Conservation (phyloP, 257 asterid genomes). For the Rubia yunnanensis region DNA sequence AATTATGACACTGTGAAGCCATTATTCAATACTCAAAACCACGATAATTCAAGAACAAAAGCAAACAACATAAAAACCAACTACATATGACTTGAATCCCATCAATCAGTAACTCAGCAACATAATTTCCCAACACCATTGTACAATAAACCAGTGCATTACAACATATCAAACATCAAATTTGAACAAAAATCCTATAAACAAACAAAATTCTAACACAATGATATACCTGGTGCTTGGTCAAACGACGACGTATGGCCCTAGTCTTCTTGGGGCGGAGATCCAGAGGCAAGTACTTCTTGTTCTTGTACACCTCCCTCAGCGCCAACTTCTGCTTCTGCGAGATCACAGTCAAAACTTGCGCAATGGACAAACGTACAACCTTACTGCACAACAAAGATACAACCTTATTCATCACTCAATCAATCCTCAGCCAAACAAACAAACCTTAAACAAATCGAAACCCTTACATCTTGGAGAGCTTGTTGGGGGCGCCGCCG, state of each 20-base stretch:
- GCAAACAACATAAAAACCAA: too few relatives aligned
- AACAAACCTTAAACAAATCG: not conserved
- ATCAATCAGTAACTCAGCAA: too few relatives aligned
- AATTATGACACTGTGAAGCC: too few relatives aligned
- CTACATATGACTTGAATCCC: too few relatives aligned
- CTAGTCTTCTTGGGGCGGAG: constrained; percentile 79
- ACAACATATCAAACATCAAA: too few relatives aligned
- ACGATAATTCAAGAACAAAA: too few relatives aligned
- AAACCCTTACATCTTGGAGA: constrained; percentile 28
- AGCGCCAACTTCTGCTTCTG: constrained; percentile 65
- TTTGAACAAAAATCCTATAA: not conserved
- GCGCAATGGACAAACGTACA: constrained; percentile 63
- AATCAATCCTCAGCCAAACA: not conserved
- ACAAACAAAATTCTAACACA: not conserved
- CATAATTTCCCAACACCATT: too few relatives aligned
- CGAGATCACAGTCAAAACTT: constrained; percentile 66
- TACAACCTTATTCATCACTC: not conserved
- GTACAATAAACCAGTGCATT: too few relatives aligned
- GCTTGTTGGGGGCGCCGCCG: constrained; percentile 42
- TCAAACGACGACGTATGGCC: constrained; percentile 64
- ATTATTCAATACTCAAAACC: too few relatives aligned
- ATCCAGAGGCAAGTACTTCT: constrained; percentile 65
- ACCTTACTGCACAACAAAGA: constrained; percentile 27
- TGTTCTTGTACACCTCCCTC: constrained; percentile 58
- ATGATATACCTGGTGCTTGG: constrained; percentile 48